Evolutionary conservation across 2,329 filamentous ascomycete genomes (phyloP).

Genomic region (Aspergillus neotritici): DNA sequence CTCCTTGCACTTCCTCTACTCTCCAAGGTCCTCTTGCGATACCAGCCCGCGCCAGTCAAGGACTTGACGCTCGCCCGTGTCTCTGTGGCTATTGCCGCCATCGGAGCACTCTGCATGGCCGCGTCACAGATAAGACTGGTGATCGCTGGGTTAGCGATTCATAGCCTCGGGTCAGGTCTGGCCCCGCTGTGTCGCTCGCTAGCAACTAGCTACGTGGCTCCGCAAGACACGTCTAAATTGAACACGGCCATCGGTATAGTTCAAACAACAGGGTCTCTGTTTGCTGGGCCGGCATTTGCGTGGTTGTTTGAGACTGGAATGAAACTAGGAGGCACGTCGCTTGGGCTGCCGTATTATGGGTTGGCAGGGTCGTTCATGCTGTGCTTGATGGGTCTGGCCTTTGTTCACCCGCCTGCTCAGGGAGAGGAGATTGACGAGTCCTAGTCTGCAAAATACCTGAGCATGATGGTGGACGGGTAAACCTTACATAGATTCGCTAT

Average conservation of each 20-base stretch:
- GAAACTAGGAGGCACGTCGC: background rate
- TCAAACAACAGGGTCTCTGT: background rate
- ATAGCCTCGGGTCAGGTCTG: slow-evolving; percentile 5
- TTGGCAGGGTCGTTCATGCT: background rate
- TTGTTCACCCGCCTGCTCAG: background rate
- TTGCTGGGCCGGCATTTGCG: background rate
- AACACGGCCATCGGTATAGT: background rate
- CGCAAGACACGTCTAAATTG: background rate
- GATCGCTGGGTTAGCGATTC: background rate
- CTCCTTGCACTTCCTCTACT: background rate
- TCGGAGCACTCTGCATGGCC: background rate
- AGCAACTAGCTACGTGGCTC: background rate
- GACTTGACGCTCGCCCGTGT: background rate
- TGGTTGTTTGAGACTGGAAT: background rate
- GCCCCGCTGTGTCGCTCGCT: background rate
- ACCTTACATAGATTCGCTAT: background rate
- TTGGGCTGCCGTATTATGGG: background rate
- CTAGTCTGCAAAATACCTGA: background rate
- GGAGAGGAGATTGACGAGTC: background rate
- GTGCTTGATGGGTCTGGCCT: background rate
- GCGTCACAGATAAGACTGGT: background rate
- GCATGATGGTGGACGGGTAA: background rate
- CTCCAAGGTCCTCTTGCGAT: background rate
- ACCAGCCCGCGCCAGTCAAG: background rate
- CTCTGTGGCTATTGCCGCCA: background rate